A percentile compares a stretch with the other conserved stretches of the same genome.
phyloP scores from a whole-genome alignment of 2,329 filamentous ascomycete species.

The Aspergillus candidus region DNA sequence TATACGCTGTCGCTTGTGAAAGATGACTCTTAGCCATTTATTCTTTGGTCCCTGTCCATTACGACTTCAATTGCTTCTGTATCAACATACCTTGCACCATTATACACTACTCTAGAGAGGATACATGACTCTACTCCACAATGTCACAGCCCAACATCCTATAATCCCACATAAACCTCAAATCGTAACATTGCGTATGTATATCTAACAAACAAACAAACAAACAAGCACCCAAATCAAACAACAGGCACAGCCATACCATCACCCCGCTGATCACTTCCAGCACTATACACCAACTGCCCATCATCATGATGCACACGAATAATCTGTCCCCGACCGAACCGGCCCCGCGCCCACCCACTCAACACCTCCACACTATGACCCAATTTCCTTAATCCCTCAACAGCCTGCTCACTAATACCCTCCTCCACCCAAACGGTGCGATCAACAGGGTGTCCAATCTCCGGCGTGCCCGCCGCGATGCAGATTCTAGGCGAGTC shows the following conservation, averaged over 20 bases:
- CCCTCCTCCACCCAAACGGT: conserved; percentile 78
- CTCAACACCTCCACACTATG: conserved; percentile 65
- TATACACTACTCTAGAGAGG: no score
- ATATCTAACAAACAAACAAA: neutral
- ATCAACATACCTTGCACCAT: no score
- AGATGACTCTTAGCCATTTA: no score
- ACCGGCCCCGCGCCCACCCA: conserved; percentile 62
- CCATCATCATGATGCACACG: conserved; percentile 70
- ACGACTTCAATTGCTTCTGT: no score
- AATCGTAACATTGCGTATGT: neutral
- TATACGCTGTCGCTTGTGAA: neutral
- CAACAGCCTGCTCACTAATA: conserved; percentile 61
- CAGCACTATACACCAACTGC: conserved; percentile 72
- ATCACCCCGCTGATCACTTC: conserved; percentile 83
- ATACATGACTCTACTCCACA: no score
- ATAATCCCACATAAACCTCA: no score
- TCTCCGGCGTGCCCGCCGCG: conserved; percentile 62
- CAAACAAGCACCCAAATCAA: neutral
- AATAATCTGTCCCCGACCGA: conserved; percentile 85
- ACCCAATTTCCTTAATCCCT: conserved; percentile 62
- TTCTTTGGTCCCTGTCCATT: no score
- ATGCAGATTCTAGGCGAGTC: conserved; percentile 91
- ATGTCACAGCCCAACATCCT: no score
- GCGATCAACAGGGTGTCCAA: conserved; percentile 52
- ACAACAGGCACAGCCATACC: conserved; percentile 57